These are phyloP conservation scores for Nannochloropsis oceanica DNA, from an alignment of 108 stramenopile species.

Conservation along the genomic window DNA sequence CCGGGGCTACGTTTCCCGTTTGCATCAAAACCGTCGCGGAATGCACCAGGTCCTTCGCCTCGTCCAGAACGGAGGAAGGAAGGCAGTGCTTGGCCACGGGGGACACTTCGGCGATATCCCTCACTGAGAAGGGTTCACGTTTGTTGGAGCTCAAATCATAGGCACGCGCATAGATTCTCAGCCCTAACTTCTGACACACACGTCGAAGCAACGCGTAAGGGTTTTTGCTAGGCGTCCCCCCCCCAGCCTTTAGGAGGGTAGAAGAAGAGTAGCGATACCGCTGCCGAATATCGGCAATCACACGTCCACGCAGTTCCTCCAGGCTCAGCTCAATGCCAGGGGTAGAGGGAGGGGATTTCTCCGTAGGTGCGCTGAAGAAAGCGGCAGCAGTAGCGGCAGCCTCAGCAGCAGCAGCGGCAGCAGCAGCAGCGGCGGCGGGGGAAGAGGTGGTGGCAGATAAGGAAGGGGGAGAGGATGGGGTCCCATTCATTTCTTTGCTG, in stretches of 20 bases:
- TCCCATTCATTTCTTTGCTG: not conserved
- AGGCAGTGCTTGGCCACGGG: constrained; percentile 72
- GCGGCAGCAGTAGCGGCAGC: not conserved
- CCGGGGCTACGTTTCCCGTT: constrained; percentile 48
- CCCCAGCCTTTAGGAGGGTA: not conserved
- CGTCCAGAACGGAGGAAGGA: constrained; percentile 46
- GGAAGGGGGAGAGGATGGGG: too few relatives aligned
- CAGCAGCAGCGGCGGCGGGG: not conserved
- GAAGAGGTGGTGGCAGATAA: too few relatives aligned
- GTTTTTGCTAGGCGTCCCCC: not conserved
- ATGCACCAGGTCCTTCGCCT: constrained; percentile 1
- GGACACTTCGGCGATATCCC: constrained; percentile 64
- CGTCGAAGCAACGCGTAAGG: constrained; percentile 54
- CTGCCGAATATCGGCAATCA: not conserved
- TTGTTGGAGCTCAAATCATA: constrained; percentile 53
- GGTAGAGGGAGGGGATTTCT: not conserved
- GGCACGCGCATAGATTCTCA: constrained; percentile 53
- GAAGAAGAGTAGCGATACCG: not conserved
- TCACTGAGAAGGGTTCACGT: constrained; percentile 54
- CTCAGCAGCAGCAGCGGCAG: not conserved
- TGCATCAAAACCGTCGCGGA: constrained; percentile 47
- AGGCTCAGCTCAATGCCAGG: not conserved
- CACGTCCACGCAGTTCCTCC: not conserved
- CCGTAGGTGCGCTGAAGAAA: not conserved
- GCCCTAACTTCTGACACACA: constrained; percentile 69